phyloP scores from a whole-genome alignment of 2,329 filamentous ascomycete species.

The Lecanicillium sp. region DNA sequence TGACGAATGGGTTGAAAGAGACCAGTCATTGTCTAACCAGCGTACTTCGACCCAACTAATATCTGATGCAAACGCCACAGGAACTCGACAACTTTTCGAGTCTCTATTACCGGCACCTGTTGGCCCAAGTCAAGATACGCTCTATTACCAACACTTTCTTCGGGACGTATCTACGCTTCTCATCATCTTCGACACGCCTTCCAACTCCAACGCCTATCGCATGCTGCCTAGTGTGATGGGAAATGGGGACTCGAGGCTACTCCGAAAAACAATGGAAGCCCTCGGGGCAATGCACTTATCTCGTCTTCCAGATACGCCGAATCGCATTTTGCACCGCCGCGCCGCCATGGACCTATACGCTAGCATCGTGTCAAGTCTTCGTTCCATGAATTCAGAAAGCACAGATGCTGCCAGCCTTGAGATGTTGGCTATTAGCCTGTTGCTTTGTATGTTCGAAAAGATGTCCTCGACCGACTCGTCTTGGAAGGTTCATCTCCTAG shows the following conservation, averaged over 20 bases:
- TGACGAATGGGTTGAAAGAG: no score
- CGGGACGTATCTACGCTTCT: slow-evolving; percentile 33
- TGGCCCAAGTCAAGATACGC: slow-evolving; percentile 12
- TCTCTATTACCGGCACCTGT: no score
- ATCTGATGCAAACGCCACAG: no score
- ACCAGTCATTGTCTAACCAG: no score
- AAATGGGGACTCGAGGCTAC: slow-evolving; percentile 26
- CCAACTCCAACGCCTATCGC: slow-evolving; percentile 31
- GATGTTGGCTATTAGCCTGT: slow-evolving; percentile 15
- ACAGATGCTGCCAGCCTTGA: slow-evolving; percentile 15
- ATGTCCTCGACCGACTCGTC: slow-evolving; percentile 17
- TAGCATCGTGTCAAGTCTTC: slow-evolving; percentile 19
- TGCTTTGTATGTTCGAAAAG: slow-evolving; percentile 12
- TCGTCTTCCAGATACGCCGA: slow-evolving; percentile 22
- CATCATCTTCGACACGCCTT: slow-evolving; percentile 31
- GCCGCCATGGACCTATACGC: slow-evolving; percentile 29
- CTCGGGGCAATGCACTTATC: slow-evolving; percentile 30
- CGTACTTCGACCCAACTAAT: no score
- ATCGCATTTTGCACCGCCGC: slow-evolving; percentile 25
- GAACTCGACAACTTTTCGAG: no score
- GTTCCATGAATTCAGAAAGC: slow-evolving; percentile 20
- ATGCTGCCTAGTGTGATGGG: slow-evolving; percentile 33
- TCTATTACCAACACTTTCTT: slow-evolving; percentile 28
- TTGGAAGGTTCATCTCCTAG: slow-evolving; percentile 29
- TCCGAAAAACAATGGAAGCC: slow-evolving; percentile 30